Conservation (phyloP, 306 rosid species). For the Hylodesmum podocarpum region DNA sequence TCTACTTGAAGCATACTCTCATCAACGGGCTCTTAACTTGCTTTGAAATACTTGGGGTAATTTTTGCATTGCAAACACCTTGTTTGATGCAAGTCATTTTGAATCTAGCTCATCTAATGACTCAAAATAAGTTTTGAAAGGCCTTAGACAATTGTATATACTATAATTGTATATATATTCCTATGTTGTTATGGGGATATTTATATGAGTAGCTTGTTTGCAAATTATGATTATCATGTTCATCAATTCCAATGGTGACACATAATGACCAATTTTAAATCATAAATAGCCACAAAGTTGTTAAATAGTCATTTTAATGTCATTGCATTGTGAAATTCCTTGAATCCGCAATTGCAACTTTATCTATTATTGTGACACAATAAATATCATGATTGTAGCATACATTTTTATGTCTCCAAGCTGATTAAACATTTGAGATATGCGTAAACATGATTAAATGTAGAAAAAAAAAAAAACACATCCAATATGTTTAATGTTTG, state of each 20-base stretch:
- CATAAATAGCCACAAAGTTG: neutral
- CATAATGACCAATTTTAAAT: too few species aligned
- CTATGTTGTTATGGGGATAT: neutral
- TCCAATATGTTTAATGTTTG: neutral
- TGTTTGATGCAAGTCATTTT: too few species aligned
- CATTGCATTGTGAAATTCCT: too few species aligned
- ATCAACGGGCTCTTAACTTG: constrained; percentile 66
- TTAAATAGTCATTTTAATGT: neutral
- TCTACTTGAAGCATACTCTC: constrained; percentile 67
- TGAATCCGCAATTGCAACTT: neutral
- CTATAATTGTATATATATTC: neutral
- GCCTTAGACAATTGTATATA: too few species aligned
- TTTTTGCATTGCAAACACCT: too few species aligned
- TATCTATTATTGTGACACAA: neutral
- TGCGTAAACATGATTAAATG: neutral
- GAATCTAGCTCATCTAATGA: too few species aligned
- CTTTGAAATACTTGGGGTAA: constrained; percentile 78
- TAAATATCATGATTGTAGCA: neutral
- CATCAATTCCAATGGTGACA: neutral
- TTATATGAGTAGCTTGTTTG: neutral
- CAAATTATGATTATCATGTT: neutral
- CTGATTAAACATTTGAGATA: neutral
- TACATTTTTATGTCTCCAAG: neutral
- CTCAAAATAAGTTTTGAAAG: too few species aligned
- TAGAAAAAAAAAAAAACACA: neutral